Base-by-base conservation (phyloP, 2,329 filamentous ascomycete species). In the Fusarium longipes region DNA sequence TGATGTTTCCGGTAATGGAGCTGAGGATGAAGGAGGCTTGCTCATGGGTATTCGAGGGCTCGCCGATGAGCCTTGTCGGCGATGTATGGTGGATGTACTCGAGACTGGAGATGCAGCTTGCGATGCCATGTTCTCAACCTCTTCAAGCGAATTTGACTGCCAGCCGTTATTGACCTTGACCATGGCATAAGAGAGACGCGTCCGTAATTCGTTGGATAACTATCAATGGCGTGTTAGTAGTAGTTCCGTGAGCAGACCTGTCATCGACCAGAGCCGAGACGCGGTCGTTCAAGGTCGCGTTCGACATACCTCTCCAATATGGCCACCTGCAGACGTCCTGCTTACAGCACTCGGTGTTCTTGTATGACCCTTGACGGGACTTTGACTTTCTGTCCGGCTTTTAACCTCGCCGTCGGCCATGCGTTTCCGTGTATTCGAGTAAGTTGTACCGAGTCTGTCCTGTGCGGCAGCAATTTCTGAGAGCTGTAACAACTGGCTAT, bases 111-210 rank as follows among this genome's bases (percentile, higher is more conserved):
- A 92, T 20, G 83, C 86, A 58, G 85, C 85, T 53, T 91, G 88
- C 2, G 91, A 92, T 11, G 91, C 87, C 38, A 93, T 80, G 44
- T 87, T 87, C 78, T 95, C 93, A 29, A 95, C 87, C 77, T 95
- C 91, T 55, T 91, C 89, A 58, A 96, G 87, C 18, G 88, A 89
- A 66, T 91, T 89, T 48, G 89, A 86, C 78, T 97, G 91, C 91
- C 93, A 96, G 59, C 93, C 93, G 75, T 96, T 89, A 76, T 93
- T 93, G 38, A 97, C 91, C 78, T 97, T 97, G 75, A 96, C 86
- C 86, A 97, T 96, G 67, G 95, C 95, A 78, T 97, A 97, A 8
- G 93, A 93, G 27, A 98, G 85, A 72, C 93, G 91, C 49, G 93
- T 90, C 75, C 90, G 91, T 51, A 98, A 85, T 75, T 95, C 91